Evolutionary conservation across 2,329 filamentous ascomycete genomes (phyloP), one percentile per base, ranked within the genome.

Genomic region (Sarocladium kiliense): DNA sequence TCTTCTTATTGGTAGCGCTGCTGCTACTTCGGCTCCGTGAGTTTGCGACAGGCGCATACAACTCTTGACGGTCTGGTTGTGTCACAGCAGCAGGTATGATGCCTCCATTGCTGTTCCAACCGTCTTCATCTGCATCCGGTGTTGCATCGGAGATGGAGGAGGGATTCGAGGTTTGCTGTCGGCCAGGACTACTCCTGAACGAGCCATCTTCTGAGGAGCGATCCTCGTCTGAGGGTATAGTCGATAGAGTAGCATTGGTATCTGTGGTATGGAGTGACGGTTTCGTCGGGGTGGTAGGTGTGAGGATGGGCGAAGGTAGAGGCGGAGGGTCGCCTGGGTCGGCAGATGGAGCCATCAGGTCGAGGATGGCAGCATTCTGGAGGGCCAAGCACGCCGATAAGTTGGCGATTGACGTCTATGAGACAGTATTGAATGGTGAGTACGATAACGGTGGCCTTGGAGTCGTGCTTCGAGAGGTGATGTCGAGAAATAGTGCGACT

Each of bases 201-300:
- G 64, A 65, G 50, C 61, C 66, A 51, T 69, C 66, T 23, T 65
- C 66, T 2, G 64, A 66, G 23, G 63, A 66, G 19, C 57, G 64
- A 9, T 68, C 65, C 53, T 69, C 68, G 32, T 70, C 68, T 1
- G 63, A 65, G 16, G 63, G 60, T 7, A 64, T 58, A 4, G 57
- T 54, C 41, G 57, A 51, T n/a, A 53, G 34, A 27, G 32, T 14
- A 9, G 19, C 30, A 27, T 10, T 27, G 7, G 36, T 41, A 9
- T 41, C 50, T 3, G 21, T 11, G 3, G 53, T 32, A 12, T 18
- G 50, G 30, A 49, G 44, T n/a, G 19, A 44, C 16, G 30, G 42
- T 30, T 41, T 39, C n/a, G 45, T 39, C 30, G 44, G 42, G 18
- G 45, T 47, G 9, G 55, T 53, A 23, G 59, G 37, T 25, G 54